phyloP scores from a whole-genome alignment of 2,329 filamentous ascomycete genomes.

The Aspergillus amoenus region DNA sequence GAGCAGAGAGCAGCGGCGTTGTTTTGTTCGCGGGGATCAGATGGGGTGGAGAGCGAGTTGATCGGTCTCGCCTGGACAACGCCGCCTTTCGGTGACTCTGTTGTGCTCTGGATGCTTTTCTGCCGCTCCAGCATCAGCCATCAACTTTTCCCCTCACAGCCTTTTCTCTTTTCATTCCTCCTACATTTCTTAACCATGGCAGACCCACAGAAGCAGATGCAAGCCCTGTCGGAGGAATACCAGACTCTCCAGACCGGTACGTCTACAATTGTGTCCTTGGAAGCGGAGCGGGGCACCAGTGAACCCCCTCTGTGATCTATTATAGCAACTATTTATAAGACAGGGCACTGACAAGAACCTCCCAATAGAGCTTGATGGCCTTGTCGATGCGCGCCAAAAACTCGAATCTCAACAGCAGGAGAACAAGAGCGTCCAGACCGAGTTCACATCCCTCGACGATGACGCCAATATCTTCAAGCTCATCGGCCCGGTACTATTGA shows the following conservation, averaged over 20 bases:
- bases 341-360: neutral
- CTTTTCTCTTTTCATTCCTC: conserved; percentile 10
- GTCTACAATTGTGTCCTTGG: conserved; percentile 13
- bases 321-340: neutral
- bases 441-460: conserved; percentile 76
- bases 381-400: conserved; percentile 79
- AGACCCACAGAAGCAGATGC: conserved; percentile 73
- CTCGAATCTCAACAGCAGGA: conserved; percentile 91
- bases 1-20: neutral
- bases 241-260: conserved; percentile 80
- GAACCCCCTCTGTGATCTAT: neutral
- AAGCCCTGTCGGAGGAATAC: conserved; percentile 82
- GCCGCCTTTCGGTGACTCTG: conserved; percentile 19
- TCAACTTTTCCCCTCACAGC: conserved; percentile 22
- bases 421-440: conserved; percentile 85
- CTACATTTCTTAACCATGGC: conserved; percentile 55
- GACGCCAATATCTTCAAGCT: conserved; percentile 94
- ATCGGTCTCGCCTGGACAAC: conserved; percentile 3
- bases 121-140: conserved; percentile 20
- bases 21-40: conserved; percentile 5
- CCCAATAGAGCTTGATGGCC: conserved; percentile 69
- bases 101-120: conserved; percentile 15
- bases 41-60: conserved; percentile 4
- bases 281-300: neutral
- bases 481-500: conserved; percentile 85